Conservation (phyloP, 371 early-diverging fungal species). For the Circinella umbellata region DNA sequence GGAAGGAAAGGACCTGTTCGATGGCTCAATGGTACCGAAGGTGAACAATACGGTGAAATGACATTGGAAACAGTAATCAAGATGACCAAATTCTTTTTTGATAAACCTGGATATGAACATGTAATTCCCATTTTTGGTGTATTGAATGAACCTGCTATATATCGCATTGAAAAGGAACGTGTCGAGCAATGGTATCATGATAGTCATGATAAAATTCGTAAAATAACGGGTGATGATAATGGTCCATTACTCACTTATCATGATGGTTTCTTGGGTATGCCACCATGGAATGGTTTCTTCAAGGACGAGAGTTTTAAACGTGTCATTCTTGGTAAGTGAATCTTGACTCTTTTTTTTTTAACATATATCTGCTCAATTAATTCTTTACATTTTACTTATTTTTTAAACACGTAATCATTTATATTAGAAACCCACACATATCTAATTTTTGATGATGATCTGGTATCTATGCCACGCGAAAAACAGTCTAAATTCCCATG, state of each 20-base stretch:
- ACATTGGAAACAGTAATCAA: conserved; percentile 39
- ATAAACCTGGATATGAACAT: conserved; percentile 52
- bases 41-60: conserved; percentile 36
- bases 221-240: conserved; percentile 27
- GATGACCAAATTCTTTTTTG: conserved; percentile 39
- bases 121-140: conserved; percentile 62
- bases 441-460: conserved; percentile 46
- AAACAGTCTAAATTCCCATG: conserved; percentile 56
- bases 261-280: conserved; percentile 47
- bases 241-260: conserved; percentile 51
- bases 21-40: conserved; percentile 50
- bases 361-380: too few relatives aligned
- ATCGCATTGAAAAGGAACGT: conserved; percentile 15
- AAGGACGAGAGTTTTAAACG: conserved; percentile 27
- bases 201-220: conserved; percentile 39
- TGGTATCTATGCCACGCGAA: conserved; percentile 49
- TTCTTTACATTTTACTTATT: too few relatives aligned
- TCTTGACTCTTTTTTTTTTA: neutral
- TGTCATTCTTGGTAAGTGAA: conserved; percentile 38
- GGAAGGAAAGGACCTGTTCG: conserved; percentile 56
- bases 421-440: conserved; percentile 49
- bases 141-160: conserved; percentile 53
- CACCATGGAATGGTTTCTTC: conserved; percentile 45
- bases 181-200: conserved; percentile 41
- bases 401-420: too few relatives aligned